phyloP scores from a whole-genome alignment of 768 basidiomycete species.

The Cubamyces sp. region DNA sequence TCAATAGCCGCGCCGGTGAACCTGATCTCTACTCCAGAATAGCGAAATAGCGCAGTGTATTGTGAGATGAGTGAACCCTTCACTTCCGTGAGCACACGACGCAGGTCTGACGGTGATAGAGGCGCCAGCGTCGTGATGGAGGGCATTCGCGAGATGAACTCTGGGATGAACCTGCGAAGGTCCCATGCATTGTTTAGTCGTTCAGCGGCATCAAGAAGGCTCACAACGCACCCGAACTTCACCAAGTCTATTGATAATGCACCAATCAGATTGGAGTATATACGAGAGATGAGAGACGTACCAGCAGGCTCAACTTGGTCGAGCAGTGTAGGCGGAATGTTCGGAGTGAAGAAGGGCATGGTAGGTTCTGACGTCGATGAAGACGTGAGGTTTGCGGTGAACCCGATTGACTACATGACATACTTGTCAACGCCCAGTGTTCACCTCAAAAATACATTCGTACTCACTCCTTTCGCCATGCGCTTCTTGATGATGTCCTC shows the following conservation, averaged over 20 bases:
- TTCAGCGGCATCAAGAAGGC: background rate
- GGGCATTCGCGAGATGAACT: constrained; percentile 93
- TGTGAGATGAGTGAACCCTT: constrained; percentile 90
- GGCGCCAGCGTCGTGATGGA: constrained; percentile 85
- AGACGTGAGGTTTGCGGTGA: constrained; percentile 56
- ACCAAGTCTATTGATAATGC: constrained; percentile 62
- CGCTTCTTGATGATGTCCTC: constrained; percentile 81
- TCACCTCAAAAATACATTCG: background rate
- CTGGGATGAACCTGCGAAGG: constrained; percentile 81
- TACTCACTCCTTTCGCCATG: constrained; percentile 80
- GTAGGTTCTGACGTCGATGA: constrained; percentile 43
- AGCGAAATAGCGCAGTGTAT: constrained; percentile 81
- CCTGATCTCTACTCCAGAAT: constrained; percentile 82
- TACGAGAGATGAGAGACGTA: constrained; percentile 30
- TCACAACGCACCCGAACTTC: constrained; percentile 67
- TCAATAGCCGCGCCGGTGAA: constrained; percentile 83
- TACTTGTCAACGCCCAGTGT: background rate
- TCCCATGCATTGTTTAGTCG: background rate
- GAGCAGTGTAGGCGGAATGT: constrained; percentile 54
- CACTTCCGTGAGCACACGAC: constrained; percentile 91
- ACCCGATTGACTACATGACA: constrained; percentile 81
- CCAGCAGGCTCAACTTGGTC: constrained; percentile 76
- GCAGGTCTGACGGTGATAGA: constrained; percentile 78
- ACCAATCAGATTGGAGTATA: background rate
- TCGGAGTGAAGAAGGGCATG: constrained; percentile 78